These are phyloP conservation scores for Polysphondylium violaceum DNA, from an alignment of 78 protist genomes.

Conservation along the genomic window DNA sequence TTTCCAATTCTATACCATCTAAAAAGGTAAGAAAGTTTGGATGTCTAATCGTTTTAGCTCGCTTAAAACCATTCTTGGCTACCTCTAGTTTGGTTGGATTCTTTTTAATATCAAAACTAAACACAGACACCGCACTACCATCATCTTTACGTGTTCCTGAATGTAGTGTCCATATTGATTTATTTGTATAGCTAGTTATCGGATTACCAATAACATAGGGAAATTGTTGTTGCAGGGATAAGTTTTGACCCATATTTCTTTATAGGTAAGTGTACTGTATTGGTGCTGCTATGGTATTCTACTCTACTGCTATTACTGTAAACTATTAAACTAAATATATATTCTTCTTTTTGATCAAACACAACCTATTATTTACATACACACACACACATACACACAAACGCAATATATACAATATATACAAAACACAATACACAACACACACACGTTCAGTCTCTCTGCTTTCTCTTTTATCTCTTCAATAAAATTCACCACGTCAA, in stretches of 20 bases:
- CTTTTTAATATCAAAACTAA: constrained; percentile 71
- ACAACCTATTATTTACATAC: no score
- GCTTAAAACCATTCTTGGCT: constrained; percentile 65
- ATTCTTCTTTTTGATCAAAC: no score
- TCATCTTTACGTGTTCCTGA: constrained; percentile 71
- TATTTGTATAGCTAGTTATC: constrained; percentile 23
- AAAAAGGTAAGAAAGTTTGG: constrained; percentile 75
- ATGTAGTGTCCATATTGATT: constrained; percentile 69
- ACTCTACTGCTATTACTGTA: no score
- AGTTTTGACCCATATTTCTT: constrained; percentile 64
- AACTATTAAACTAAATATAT: no score
- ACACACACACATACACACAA: no score
- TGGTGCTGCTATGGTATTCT: no score
- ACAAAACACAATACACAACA: no score
- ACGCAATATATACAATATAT: no score
- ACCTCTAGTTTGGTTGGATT: constrained; percentile 28
- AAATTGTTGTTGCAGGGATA: constrained; percentile 4
- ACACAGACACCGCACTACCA: constrained; percentile 58
- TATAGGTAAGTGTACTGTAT: no score
- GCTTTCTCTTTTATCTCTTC: no score
- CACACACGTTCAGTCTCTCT: no score
- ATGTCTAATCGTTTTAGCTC: constrained; percentile 71
- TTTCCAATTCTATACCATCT: constrained; percentile 71
- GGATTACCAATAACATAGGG: constrained; percentile 42
- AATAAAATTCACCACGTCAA: no score